A percentile compares a stretch with the other conserved stretches of the same genome.
These are phyloP conservation scores for Fusarium begoniae DNA, from an alignment of 2,329 filamentous ascomycete genomes.

Conservation along the genomic window DNA sequence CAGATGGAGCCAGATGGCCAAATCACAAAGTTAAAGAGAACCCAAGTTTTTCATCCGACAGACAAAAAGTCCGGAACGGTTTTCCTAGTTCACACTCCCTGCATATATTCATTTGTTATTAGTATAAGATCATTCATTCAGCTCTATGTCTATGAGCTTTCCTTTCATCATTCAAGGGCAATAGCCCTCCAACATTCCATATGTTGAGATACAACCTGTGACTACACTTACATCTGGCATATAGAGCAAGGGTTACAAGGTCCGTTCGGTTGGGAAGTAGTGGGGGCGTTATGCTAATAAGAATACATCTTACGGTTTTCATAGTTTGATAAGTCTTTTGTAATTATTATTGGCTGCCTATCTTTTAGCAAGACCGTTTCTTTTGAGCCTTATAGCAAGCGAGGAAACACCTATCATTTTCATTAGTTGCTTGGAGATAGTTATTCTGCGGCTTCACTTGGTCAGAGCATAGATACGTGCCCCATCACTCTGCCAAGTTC, in stretches of 20 bases:
- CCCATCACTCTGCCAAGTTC: neutral
- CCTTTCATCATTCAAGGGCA: rapidly evolving
- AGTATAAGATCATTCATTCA: neutral
- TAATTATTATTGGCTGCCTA: neutral
- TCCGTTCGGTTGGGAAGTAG: no score
- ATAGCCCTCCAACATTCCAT: neutral
- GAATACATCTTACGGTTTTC: neutral
- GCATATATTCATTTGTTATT: rapidly evolving
- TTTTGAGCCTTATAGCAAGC: rapidly evolving
- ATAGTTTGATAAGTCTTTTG: neutral
- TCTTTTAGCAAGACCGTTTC: neutral
- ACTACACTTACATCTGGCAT: neutral
- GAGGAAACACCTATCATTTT: neutral
- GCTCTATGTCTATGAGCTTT: rapidly evolving
- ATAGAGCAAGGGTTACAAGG: neutral
- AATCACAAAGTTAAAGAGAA: neutral
- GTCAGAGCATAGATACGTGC: rapidly evolving
- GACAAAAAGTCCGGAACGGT: rapidly evolving
- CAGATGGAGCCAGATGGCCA: no score
- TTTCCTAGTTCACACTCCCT: neutral
- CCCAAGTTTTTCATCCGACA: neutral
- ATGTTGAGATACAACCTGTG: no score
- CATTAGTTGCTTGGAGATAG: neutral
- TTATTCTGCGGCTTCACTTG: no score
- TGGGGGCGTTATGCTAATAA: no score